Base-by-base conservation (phyloP, 441 rosid genomes). In the Populus tomentosa region DNA sequence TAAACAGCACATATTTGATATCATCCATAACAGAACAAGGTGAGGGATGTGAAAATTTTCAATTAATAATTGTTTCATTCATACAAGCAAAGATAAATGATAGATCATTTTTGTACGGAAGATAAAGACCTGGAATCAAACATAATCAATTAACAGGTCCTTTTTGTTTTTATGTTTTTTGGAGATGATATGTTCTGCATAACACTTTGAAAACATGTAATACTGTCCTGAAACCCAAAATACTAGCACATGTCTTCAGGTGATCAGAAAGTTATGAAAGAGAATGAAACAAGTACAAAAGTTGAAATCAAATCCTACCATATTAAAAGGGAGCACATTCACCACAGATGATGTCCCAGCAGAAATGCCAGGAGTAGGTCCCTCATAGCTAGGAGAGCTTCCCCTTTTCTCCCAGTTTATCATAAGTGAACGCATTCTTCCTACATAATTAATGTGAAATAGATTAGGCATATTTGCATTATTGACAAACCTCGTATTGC, bases 361-460 rank as follows among this genome's bases (percentile, higher is more conserved):
- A 69, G 94, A 87, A 75, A 76, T 78, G 78, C 79, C 81, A 16
- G 91, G 75, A 77, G 84, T 76, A 67, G 87, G 85, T 72, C 89
- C 90, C 75, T 91, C 94, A 75, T 59, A 78, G 83, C 84, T 89
- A 66, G 86, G 80, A 83, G 88, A 80, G 82, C 91, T 86, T 81
- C 97, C 97, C 84, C 94, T 88, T 84, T 87, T 91, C 82, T 92
- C 98, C 90, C 92, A 89, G 82, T 90, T 91, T 69, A 89, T 72
- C 67, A 71, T 88, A 76, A 88, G 82, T 42, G 95, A 76, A 61
- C 82, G 94, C 86, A 85, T 83, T 85, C 92, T 87, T 84, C 98
- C 98, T 96, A 82, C 72, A 79, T 33, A 72, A 75, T 77, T 82
- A 66, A 78, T 21, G 68, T 35, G 69, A 23, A 80, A 79, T n/a